Evolutionary conservation across 257 asterid species (phyloP), one percentile per base, ranked within the genome.

Genomic region (Solanum clarkiae): DNA sequence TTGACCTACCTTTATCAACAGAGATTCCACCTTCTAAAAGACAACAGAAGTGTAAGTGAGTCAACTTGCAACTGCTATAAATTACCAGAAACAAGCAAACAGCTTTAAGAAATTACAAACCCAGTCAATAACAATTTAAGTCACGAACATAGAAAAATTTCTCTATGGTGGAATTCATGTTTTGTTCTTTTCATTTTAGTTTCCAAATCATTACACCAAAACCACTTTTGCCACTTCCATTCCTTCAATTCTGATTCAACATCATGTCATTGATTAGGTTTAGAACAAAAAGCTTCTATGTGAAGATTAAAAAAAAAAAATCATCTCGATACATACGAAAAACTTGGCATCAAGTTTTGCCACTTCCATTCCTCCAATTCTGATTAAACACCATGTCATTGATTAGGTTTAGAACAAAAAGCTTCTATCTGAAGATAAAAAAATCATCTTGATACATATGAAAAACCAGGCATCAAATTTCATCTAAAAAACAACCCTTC

Each of bases 21-120:
- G 85, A 10, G 26, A 59, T 82, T 87, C 90, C 42, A 86, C 65
- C 32, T 82, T 82, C 90, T 87, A 71, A 86, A 75, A 57, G 81
- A 49, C 40, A 63, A 20, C 32, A 49, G 45, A 81, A 51, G 6
- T 45, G 60, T 69, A 82, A 42, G 18, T 22, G 51, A 49, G 55
- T 45, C 29, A 51, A 51, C 57, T 80, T 54, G 18, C 22, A 44
- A 47, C 65, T 16, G 18, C 62, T 49, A 62, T 40, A 80, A 29
- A 13, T 62, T 18, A 80, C 47, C 3, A 13, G 57, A 65, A 14
- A 13, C 15, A 22, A 69, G 66, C 85, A 66, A 85, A 60, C 36
- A 36, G n/a, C 59, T 72, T 74, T 49, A 75, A 36, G 63, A 75
- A 68, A 44, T 22, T 45, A 84, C 44, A 44, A 42, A 47, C 26